Evolutionary conservation across 257 asterid genomes (phyloP).

Genomic region (Misopates orontium): DNA sequence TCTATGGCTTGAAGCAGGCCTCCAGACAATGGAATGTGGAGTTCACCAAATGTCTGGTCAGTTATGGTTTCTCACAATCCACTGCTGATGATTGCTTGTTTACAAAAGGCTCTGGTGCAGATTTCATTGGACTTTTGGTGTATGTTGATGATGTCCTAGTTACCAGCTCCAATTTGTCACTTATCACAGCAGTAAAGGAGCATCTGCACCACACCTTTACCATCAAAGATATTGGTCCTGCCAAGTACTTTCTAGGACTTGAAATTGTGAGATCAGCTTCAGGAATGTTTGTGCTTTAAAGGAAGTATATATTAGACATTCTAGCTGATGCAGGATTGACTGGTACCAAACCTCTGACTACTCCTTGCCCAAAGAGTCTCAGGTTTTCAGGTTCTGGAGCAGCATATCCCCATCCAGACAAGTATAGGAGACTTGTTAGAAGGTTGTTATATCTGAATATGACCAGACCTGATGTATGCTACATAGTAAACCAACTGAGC

Average conservation of each 20-base stretch:
- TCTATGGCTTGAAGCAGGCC: conserved; percentile 9
- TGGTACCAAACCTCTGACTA: neutral
- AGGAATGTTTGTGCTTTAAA: neutral
- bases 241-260: neutral
- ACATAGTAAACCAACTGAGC: neutral
- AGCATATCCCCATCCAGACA: neutral
- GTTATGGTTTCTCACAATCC: neutral
- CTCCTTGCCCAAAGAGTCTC: neutral
- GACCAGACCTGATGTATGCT: neutral
- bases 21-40: neutral
- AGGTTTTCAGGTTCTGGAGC: neutral
- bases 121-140: neutral
- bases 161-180: too few species aligned
- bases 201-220: neutral
- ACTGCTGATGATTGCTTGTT: neutral
- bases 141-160: conserved; percentile 1
- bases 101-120: neutral
- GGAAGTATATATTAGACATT: neutral
- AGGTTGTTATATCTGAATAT: neutral
- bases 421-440: neutral
- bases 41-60: neutral
- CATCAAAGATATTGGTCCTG: neutral
- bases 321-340: neutral
- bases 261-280: neutral
- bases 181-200: too few species aligned